Percentiles rank a stretch among this genome's conserved stretches.
Evolutionary conservation across 2,329 filamentous ascomycete genomes (phyloP).

Genomic region (Penicillium sp.): DNA sequence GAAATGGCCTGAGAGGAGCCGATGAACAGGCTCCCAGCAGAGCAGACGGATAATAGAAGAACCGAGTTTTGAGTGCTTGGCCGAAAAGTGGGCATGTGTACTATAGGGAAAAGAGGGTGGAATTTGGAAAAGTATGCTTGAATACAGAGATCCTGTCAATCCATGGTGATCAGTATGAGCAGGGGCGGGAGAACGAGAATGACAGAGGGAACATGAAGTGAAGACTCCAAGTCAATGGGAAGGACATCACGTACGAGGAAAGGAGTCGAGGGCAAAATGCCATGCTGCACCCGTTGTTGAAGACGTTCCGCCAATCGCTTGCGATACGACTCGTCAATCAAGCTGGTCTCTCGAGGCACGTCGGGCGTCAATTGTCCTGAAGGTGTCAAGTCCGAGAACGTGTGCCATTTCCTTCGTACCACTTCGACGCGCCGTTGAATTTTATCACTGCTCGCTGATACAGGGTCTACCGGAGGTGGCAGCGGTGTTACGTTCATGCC

Average conservation of each 20-base stretch:
- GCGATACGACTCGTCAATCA: conserved; percentile 22
- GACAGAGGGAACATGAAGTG: no score
- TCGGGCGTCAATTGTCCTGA: conserved; percentile 13
- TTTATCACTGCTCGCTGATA: neutral
- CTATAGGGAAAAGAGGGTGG: conserved; percentile 29
- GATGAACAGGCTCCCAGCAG: conserved; percentile 28
- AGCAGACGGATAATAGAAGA: conserved; percentile 32
- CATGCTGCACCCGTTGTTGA: conserved; percentile 18
- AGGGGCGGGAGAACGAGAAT: no score
- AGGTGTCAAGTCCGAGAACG: conserved; percentile 6
- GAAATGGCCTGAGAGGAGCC: conserved; percentile 24
- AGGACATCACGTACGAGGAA: conserved; percentile 21
- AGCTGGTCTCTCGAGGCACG: neutral
- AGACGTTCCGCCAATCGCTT: conserved; percentile 18
- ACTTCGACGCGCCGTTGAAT: neutral
- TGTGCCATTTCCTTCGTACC: conserved; percentile 17
- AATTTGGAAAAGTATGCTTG: conserved; percentile 31
- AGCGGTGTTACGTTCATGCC: neutral
- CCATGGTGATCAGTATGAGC: neutral
- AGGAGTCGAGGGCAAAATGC: conserved; percentile 21
- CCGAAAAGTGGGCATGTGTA: conserved; percentile 31
- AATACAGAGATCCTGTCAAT: conserved; percentile 28
- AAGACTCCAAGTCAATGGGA: neutral
- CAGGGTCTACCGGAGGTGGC: neutral
- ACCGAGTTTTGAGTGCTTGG: conserved; percentile 24